phyloP scores from a whole-genome alignment of 495 filamentous ascomycete species.

The Trichocladium uniseriatum region DNA sequence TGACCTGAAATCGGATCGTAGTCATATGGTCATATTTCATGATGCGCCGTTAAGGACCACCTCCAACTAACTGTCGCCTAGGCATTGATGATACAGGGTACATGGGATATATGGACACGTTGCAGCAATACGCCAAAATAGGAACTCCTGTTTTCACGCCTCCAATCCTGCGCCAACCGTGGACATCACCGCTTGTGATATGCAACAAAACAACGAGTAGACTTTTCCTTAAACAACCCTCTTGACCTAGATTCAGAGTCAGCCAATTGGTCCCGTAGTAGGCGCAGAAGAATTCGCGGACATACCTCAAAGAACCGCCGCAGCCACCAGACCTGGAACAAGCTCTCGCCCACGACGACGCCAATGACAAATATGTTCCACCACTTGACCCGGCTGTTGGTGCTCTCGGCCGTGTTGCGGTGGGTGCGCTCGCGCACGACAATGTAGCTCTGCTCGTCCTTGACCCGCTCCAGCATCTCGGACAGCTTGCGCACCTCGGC shows the following conservation, averaged over 20 bases:
- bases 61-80: not conserved
- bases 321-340: constrained; percentile 99
- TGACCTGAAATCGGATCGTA: not conserved
- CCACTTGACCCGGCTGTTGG: constrained; percentile 95
- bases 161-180: constrained; percentile 4
- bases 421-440: constrained; percentile 90
- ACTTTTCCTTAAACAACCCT: constrained; percentile 22
- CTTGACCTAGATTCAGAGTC: constrained; percentile 22
- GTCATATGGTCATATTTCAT: too few species aligned
- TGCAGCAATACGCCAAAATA: constrained; percentile 13
- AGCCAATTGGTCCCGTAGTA: not conserved
- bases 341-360: constrained; percentile 79
- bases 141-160: not conserved
- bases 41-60: too few species aligned
- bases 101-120: constrained; percentile 2
- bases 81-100: constrained; percentile 4
- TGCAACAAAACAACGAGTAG: constrained; percentile 9
- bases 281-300: not conserved
- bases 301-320: constrained; percentile 95
- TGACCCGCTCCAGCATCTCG: constrained; percentile 80
- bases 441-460: constrained; percentile 97
- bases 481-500: constrained; percentile 79
- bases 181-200: not conserved
- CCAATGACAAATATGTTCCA: constrained; percentile 96
- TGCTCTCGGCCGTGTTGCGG: constrained; percentile 97